Evolutionary conservation across 306 rosid genomes (phyloP).

Genomic region (Acacia melanoxylon): DNA sequence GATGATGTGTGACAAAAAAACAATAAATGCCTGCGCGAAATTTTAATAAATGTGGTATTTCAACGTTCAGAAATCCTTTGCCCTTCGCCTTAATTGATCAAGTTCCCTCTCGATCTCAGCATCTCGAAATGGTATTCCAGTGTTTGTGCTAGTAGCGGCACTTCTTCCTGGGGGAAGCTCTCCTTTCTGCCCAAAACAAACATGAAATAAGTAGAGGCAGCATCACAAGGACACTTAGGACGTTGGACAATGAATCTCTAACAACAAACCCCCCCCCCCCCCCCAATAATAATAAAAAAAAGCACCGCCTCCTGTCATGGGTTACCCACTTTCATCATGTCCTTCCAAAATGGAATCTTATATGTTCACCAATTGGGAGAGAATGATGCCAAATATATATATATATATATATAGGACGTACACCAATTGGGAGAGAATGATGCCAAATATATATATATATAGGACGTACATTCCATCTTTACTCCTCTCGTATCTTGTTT

Average conservation of each 20-base stretch:
- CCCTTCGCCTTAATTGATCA: constrained; percentile 72
- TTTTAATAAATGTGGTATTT: constrained; percentile 9
- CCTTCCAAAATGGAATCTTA: not conserved
- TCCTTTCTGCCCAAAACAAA: constrained; percentile 69
- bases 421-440: not conserved
- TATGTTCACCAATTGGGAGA: not conserved
- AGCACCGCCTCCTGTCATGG: not conserved
- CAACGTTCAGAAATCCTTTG: constrained; percentile 59
- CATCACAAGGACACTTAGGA: not conserved
- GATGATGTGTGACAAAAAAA: constrained; percentile 32
- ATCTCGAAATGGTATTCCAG: constrained; percentile 71
- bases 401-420: not conserved
- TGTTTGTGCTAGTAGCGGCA: constrained; percentile 36
- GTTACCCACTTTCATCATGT: not conserved
- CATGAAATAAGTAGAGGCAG: constrained; percentile 6
- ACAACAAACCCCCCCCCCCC: not conserved
- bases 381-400: not conserved
- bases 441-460: too few relatives aligned
- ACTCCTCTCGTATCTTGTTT: not conserved
- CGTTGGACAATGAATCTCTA: constrained; percentile 7
- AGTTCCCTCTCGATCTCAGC: constrained; percentile 81
- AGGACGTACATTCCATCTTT: not conserved
- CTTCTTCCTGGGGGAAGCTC: constrained; percentile 95
- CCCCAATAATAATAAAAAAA: not conserved
- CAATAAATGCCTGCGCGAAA: constrained; percentile 24